phyloP scores from a whole-genome alignment of 148 eudicot species.

The Spergularia marina region DNA sequence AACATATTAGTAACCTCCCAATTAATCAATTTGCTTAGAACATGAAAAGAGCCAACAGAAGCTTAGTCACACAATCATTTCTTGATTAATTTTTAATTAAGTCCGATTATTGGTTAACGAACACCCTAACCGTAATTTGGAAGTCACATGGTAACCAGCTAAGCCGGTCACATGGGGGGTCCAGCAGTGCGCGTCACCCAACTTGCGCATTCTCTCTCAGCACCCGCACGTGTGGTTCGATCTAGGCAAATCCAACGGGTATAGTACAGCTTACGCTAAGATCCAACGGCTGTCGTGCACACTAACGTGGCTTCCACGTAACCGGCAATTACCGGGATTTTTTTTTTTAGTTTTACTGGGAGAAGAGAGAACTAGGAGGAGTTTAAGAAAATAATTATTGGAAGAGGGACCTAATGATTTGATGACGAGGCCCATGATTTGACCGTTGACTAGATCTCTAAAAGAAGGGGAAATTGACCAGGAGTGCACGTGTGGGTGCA shows the following conservation, averaged over 20 bases:
- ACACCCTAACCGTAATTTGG: conserved; percentile 19
- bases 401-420: conserved; percentile 10
- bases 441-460: conserved; percentile 33
- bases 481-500: conserved; percentile 31
- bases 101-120: conserved; percentile 25
- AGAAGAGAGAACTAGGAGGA: neutral
- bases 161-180: conserved; percentile 30
- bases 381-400: neutral
- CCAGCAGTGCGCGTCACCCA: conserved; percentile 20
- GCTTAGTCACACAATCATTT: neutral
- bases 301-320: conserved; percentile 20
- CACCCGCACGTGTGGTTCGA: conserved; percentile 20
- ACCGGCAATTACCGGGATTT: conserved; percentile 14
- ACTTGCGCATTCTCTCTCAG: conserved; percentile 4
- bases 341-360: neutral
- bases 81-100: neutral
- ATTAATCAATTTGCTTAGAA: too few relatives aligned
- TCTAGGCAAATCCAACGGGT: neutral
- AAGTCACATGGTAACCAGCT: conserved; percentile 34
- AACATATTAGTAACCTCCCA: too few relatives aligned
- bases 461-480: conserved; percentile 17
- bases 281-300: conserved; percentile 8
- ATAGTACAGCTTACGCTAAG: too few relatives aligned
- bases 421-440: conserved; percentile 20
- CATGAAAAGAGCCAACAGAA: too few relatives aligned